Conservation (phyloP, 306 rosid genomes). For the Prosopis cineraria region DNA sequence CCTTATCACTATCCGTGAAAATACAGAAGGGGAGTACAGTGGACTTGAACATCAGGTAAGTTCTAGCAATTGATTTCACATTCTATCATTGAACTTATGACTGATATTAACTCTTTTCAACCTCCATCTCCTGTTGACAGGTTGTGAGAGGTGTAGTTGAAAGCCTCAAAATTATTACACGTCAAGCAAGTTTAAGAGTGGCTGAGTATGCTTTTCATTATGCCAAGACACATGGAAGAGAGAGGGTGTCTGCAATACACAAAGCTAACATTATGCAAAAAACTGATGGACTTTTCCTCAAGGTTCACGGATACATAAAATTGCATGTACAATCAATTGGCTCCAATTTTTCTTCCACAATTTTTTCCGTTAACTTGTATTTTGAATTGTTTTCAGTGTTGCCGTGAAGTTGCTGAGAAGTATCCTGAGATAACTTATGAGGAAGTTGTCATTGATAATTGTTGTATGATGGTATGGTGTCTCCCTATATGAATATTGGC, state of each 20-base stretch:
- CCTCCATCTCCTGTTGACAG: conserved; percentile 48
- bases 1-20: conserved; percentile 96
- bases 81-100: conserved; percentile 16
- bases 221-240: conserved; percentile 92
- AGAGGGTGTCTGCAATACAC: conserved; percentile 97
- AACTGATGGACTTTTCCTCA: conserved; percentile 94
- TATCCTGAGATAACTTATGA: conserved; percentile 92
- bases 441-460: conserved; percentile 98
- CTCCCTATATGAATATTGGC: conserved; percentile 23
- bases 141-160: conserved; percentile 99
- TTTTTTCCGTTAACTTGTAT: conserved; percentile 17
- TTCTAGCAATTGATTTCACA: background rate
- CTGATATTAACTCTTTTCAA: conserved; percentile 25
- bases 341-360: background rate
- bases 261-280: conserved; percentile 99
- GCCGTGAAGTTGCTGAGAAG: conserved; percentile 98
- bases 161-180: conserved; percentile 97
- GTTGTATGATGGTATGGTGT: conserved; percentile 93
- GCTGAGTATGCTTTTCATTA: conserved; percentile 99
- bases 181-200: conserved; percentile 96
- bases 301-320: conserved; percentile 31
- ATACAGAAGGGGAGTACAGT: conserved; percentile 96
- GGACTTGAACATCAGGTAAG: conserved; percentile 99
- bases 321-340: conserved; percentile 9
- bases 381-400: conserved; percentile 63